Evolutionary conservation across 768 basidiomycete genomes (phyloP), one percentile per base, ranked within the genome.

Genomic region (Basidioascus undulatus): DNA sequence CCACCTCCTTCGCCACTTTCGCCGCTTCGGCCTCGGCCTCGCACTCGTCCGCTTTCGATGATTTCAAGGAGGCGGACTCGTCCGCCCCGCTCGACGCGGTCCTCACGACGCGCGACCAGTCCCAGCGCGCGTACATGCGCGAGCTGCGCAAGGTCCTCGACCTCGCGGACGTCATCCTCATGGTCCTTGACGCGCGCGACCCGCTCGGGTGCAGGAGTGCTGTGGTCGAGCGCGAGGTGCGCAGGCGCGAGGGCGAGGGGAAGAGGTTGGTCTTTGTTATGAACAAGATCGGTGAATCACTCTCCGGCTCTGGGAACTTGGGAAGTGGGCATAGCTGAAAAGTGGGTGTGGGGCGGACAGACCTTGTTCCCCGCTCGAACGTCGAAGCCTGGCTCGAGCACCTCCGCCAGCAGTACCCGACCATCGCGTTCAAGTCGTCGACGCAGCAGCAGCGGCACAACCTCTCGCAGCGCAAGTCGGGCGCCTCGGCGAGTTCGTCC

Each of bases 211-310:
- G 83, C 32, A 61, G 89, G 48, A 89, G 83, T 58, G 66, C 76
- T 39, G 65, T 89, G 30, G 84, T 96, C 4, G 92, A 98, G 56
- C 82, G 89, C 53, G 87, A 92, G 46, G 84, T 92, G 1, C 64
- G 78, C 34, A 64, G 81, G 47, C 66, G 79, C 27, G 84, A 87
- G 54, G 63, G 62, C 19, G 80, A 89, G 47, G 80, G 86, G 7
- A 98, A 98, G 64, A 79, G 73, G 54, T 61, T 96, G 24, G 73
- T 98, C 2, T 82, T 84, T 40, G 82, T 94, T 3, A 57, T 98
- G n/a, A 96, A 94, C 58, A 94, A 98, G 62, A 78, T 92, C 43
- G 89, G 89, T 84, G 45, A 43, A 74, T 59, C 20, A 37, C 41
- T 34, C 18, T 23, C 7, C 16, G 18, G 33, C 38, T 34, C 5